Base-by-base conservation (phyloP, 2,329 filamentous ascomycete species). In the Pestalotiopsis sp. region DNA sequence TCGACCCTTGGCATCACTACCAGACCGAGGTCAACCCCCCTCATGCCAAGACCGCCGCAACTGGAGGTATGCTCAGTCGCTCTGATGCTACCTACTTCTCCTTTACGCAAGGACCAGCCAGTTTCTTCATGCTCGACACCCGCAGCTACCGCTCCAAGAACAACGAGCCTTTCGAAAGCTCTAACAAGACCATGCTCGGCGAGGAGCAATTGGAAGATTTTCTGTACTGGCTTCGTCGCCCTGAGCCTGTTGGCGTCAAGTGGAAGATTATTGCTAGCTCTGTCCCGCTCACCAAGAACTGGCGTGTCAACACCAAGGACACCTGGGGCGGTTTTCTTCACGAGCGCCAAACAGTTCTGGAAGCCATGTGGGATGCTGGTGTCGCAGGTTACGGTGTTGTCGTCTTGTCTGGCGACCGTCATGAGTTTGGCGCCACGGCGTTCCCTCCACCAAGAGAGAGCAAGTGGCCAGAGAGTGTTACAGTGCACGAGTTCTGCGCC, bases 211-310 rank as follows among this genome's bases (percentile, higher is more conserved):
- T 97, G 0, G 84, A 87, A 4, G 94, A 97, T 72, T 87, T 99
- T 2, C 83, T 98, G 4, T 85, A 86, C 3, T 99, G 92, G 87
- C 85, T 99, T 23, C 83, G 84, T 12, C 89, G 87, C 1, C 90
- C 92, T 0, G 92, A 94, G 71, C 91, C 93, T 0, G 83, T 84
- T 38, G 93, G 94, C 1, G 91, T 98, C 0, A 91, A 91, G 75
- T 99, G 96, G 95, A 98, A 98, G 82, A 90, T 99, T 74, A 85
- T 99, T 64, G 91, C 95, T 20, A 95, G 93, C 52, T 95, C 93
- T 20, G 92, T 98, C 4, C 96, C 96, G 0, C 97, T 99, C 78
- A 98, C 96, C 6, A 97, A 97, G 82, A 99, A 99, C 80, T 99
- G 96, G 95, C 92, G 90, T 27, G 89, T 97, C 72, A 95, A 96